Evolutionary conservation across 2,329 filamentous ascomycete species (phyloP).

Genomic region (Neofusicoccum cordaticola): DNA sequence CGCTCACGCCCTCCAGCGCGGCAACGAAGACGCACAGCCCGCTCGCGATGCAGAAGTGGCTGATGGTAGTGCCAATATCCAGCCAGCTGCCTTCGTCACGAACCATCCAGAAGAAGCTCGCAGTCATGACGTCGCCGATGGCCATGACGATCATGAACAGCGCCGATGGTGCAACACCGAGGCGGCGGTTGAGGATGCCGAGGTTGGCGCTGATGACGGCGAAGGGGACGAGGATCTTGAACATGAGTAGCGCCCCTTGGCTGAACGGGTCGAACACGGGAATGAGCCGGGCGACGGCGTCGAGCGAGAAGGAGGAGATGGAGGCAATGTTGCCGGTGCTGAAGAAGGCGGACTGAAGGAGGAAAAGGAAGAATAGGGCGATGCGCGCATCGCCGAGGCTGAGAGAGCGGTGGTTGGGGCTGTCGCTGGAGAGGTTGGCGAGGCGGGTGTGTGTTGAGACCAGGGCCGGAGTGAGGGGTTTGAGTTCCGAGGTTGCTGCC

Average conservation of each 20-base stretch:
- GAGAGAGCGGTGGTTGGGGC: conserved; percentile 59
- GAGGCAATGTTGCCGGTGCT: conserved; percentile 95
- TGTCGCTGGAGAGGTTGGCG: neutral
- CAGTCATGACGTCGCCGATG: conserved; percentile 82
- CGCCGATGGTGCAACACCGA: conserved; percentile 82
- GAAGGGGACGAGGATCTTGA: conserved; percentile 93
- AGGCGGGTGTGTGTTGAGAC: conserved; percentile 25
- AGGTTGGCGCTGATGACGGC: conserved; percentile 88
- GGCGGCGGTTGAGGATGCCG: conserved; percentile 81
- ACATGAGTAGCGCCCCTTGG: conserved; percentile 78
- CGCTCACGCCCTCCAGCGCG: conserved; percentile 79
- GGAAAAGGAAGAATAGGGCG: conserved; percentile 89
- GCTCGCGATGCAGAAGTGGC: conserved; percentile 91
- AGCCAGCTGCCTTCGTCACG: conserved; percentile 96
- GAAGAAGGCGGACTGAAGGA: conserved; percentile 95
- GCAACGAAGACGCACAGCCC: conserved; percentile 87
- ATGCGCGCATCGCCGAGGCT: conserved; percentile 81
- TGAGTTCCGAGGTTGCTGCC: conserved; percentile 23
- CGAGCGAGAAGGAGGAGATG: conserved; percentile 86
- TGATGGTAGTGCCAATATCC: conserved; percentile 96
- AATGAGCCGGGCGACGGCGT: conserved; percentile 81
- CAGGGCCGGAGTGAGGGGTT: conserved; percentile 39
- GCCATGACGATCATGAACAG: conserved; percentile 91
- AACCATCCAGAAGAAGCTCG: conserved; percentile 98
- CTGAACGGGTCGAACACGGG: conserved; percentile 93